A percentile compares a stretch with the other conserved stretches of the same genome.
These are phyloP conservation scores for Pharnaceum exiguum DNA, from an alignment of 148 eudicot species.

Conservation along the genomic window DNA sequence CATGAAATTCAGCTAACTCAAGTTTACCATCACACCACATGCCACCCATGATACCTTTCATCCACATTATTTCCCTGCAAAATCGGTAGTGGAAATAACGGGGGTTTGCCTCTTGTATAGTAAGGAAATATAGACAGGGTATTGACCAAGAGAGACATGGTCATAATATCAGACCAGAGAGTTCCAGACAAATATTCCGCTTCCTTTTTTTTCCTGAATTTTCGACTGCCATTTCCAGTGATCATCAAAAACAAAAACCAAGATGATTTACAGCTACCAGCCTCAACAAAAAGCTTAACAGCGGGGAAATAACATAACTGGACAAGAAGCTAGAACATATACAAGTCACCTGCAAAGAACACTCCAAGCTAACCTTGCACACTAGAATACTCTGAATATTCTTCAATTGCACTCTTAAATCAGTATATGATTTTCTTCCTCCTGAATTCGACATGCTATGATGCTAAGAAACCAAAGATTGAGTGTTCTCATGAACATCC, in stretches of 20 bases:
- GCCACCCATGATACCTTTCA: too few relatives aligned
- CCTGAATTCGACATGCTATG: conserved; percentile 18
- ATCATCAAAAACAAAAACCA: conserved; percentile 22
- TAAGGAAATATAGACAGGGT: too few relatives aligned
- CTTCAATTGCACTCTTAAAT: conserved; percentile 2
- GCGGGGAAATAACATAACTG: conserved; percentile 9
- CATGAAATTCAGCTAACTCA: too few relatives aligned
- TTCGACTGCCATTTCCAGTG: conserved; percentile 13
- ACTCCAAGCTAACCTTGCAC: conserved; percentile 5
- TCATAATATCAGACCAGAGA: not conserved
- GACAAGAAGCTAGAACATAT: conserved; percentile 24
- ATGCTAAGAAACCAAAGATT: conserved; percentile 31
- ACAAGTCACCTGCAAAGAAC: conserved; percentile 22
- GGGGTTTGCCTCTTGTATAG: too few relatives aligned
- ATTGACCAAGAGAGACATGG: not conserved
- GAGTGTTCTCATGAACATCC: conserved; percentile 19
- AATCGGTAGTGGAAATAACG: too few relatives aligned
- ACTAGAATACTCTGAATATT: conserved; percentile 2
- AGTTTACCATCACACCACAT: too few relatives aligned
- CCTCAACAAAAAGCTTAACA: conserved; percentile 17
- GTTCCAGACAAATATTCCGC: too few relatives aligned
- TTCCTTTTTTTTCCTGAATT: not conserved
- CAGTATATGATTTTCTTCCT: conserved; percentile 4
- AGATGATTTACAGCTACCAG: conserved; percentile 29
- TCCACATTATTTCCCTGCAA: too few relatives aligned